Evolutionary conservation across 2,329 filamentous ascomycete species (phyloP), one percentile per base, ranked within the genome.

Genomic region (Hypoxylon sp.): DNA sequence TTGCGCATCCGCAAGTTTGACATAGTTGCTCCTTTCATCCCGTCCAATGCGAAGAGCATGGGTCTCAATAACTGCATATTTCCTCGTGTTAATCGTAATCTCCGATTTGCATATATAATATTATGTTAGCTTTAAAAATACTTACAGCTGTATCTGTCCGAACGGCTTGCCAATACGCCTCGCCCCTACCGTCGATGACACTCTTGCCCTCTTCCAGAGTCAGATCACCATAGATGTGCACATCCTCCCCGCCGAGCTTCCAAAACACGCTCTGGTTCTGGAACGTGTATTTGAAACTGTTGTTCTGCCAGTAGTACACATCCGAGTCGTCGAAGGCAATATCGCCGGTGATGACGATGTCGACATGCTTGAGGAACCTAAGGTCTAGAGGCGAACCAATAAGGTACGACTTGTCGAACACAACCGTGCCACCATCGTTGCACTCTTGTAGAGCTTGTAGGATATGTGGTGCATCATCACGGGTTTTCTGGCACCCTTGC

Each of bases 251-350:
- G 63, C 84, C 81, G 65, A 86, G 82, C 32, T 78, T 79, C 82
- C 82, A 86, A 67, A 85, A 86, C 0, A 82, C 80, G 10, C 87
- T 77, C 88, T 86, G 85, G 68, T 91, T 91, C 73, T 92, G 91
- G 79, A 88, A 93, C 5, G 80, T 81, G 27, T 89, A 88, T 61
- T 85, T 85, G 82, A 92, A 92, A 46, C 85, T 83, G 73, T 91
- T 84, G 7, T 82, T 83, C 69, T 89, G 84, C 91, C 91, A 92
- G 78, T 92, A 92, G 70, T 88, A 84, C 1, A 89, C 89, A 75
- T 93, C 88, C 55, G 65, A 65, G 55, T 89, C 85, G 61, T 86
- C 87, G 79, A 92, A 92, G 62, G 86, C 81, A 19, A 92, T 83
- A 21, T 84, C 84, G 21, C 88, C 89, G 0, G 76, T 77, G 62